phyloP scores from a whole-genome alignment of 202 grass and related monocot genomes.

The Bolboschoenoplectus hybrid region DNA sequence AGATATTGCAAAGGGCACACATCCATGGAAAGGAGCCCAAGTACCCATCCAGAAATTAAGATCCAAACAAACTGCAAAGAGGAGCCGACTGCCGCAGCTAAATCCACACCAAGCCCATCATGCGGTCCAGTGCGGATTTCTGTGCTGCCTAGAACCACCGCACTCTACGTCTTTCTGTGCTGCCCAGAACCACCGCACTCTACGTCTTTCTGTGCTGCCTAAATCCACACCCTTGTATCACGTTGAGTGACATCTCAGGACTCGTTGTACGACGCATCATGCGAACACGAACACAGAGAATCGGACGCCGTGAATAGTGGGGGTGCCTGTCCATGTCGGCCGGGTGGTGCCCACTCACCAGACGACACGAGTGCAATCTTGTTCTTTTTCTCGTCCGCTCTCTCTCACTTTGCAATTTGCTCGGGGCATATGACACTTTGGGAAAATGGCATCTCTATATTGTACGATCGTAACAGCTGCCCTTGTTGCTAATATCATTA shows the following conservation, averaged over 20 bases:
- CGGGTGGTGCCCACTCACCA: constrained; percentile 23
- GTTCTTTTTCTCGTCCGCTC: constrained; percentile 16
- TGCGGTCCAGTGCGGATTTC: constrained; percentile 36
- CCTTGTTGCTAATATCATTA: not conserved
- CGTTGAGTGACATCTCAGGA: not conserved
- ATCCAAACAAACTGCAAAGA: constrained; percentile 23
- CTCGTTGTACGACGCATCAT: not conserved
- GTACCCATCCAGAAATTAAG: constrained; percentile 17
- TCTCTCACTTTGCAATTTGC: constrained; percentile 17
- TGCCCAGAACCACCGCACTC: not conserved
- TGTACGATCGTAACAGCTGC: constrained; percentile 3
- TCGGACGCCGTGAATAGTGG: not conserved
- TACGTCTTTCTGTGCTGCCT: not conserved
- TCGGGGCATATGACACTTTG: not conserved
- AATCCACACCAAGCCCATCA: constrained; percentile 38
- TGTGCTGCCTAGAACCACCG: not conserved
- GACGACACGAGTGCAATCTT: constrained; percentile 35
- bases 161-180: not conserved
- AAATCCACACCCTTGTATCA: not conserved
- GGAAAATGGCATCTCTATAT: not conserved
- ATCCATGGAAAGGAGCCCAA: constrained; percentile 12
- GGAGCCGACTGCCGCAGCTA: not conserved
- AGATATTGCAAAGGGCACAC: constrained; percentile 34
- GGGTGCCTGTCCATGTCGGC: not conserved
- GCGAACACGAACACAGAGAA: not conserved